These are phyloP conservation scores for Candida dajiaensis DNA, from an alignment of 805 yeast genomes.

Conservation along the genomic window DNA sequence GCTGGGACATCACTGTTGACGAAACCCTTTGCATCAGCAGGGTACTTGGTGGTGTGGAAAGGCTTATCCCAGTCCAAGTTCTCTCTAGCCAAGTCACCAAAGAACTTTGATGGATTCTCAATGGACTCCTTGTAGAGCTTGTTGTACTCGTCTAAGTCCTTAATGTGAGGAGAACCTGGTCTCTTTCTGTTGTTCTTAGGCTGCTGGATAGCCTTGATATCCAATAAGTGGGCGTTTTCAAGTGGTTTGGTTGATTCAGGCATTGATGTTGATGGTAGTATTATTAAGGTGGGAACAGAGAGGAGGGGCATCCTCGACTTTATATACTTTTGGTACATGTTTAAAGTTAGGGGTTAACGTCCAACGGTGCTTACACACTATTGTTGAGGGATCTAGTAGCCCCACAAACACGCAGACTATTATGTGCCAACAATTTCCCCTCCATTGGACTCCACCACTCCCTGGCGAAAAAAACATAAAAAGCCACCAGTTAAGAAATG, in stretches of 20 bases:
- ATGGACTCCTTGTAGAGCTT: slow-evolving; percentile 73
- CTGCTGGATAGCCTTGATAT: slow-evolving; percentile 22
- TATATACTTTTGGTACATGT: too few species aligned
- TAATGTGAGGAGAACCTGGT: slow-evolving; percentile 20
- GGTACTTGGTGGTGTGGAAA: slow-evolving; percentile 60
- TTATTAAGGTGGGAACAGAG: not conserved
- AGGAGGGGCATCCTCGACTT: not conserved
- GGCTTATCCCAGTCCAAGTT: slow-evolving; percentile 76
- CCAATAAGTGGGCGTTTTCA: slow-evolving; percentile 27
- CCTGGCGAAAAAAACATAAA: not conserved
- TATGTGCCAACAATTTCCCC: not conserved
- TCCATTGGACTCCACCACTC: not conserved
- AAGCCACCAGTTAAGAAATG: not conserved
- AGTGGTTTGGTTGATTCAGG: slow-evolving; percentile 18
- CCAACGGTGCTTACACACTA: too few species aligned
- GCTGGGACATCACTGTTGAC: slow-evolving; percentile 47
- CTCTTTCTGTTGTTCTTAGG: slow-evolving; percentile 20
- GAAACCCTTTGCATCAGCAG: slow-evolving; percentile 30
- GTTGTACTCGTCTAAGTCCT: slow-evolving; percentile 56
- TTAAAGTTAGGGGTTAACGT: too few species aligned
- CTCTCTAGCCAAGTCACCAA: slow-evolving; percentile 70
- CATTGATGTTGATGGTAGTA: slow-evolving; percentile 7
- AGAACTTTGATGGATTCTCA: slow-evolving; percentile 75
- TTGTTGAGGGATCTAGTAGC: not conserved
- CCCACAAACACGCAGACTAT: not conserved